Conservation (phyloP, 2,329 filamentous ascomycete species). For the Colletotrichum tabaci region DNA sequence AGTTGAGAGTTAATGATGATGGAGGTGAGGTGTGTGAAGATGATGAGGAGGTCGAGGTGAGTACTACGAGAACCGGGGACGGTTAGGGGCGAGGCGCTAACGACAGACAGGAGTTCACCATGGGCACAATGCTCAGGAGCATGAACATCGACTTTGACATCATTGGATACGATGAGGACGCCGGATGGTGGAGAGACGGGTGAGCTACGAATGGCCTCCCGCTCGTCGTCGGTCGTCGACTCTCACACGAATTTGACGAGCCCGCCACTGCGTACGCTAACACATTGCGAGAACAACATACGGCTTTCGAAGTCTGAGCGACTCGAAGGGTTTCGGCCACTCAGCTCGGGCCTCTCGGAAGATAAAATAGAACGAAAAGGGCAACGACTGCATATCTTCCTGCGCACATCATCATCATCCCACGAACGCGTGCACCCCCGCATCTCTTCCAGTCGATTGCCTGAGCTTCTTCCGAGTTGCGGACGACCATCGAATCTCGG, state of each 20-base stretch:
- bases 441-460: too few species aligned
- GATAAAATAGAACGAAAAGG: neutral
- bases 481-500: neutral
- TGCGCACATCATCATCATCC: too few species aligned
- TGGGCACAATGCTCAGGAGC: conserved; percentile 43
- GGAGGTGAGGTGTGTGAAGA: neutral
- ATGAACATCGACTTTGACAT: conserved; percentile 41
- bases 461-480: neutral
- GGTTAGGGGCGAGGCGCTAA: conserved; percentile 3
- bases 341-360: conserved; percentile 2
- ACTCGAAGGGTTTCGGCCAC: too few species aligned
- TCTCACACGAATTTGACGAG: too few species aligned
- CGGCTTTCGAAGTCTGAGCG: neutral
- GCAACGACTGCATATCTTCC: neutral
- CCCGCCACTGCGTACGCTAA: too few species aligned
- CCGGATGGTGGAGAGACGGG: conserved; percentile 40
- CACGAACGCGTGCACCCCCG: too few species aligned
- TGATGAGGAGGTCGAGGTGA: conserved; percentile 16
- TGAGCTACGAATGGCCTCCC: conserved; percentile 8
- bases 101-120: conserved; percentile 38
- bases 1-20: conserved; percentile 5
- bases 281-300: neutral
- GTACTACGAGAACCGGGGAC: neutral
- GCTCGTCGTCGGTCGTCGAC: neutral
- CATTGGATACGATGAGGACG: conserved; percentile 43